Evolutionary conservation across 1,284 basidiomycete species (phyloP), one percentile per base, ranked within the genome.

Genomic region (Trametes sp.): DNA sequence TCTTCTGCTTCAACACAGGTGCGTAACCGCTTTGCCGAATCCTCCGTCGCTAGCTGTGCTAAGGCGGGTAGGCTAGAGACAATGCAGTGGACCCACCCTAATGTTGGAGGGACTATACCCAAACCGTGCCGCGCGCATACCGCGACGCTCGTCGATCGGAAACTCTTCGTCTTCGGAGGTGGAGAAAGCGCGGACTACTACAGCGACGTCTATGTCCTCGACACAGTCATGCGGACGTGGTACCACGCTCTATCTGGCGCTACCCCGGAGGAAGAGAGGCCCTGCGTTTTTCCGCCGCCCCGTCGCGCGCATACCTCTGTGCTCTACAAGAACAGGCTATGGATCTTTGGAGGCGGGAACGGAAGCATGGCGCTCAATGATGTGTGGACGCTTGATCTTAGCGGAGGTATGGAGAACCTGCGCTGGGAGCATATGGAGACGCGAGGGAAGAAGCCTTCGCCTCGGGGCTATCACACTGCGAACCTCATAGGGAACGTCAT

Each of bases 321-420:
- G 26, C 80, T 88, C 35, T 89, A 94, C 72, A 81, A 83, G 46
- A 84, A 86, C 59, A 90, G 87, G 71, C 83, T 98, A 0, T 93
- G 93, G 80, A 80, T 98, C 3, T 98, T 98, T 73, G 95, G 95
- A 4, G 95, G 96, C 23, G 96, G 95, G 2, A 96, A 96, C 65
- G 95, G 95, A 0, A 83, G 92, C 76, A 88, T 87, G 21, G 95
- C 95, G 1, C 81, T 98, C 64, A 95, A 95, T 72, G 95, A 98
- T 74, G 81, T 97, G 8, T 96, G 95, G 94, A 87, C 89, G 19
- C 81, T 97, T 16, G 94, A 96, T 65, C 84, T 92, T 0, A 70
- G 73, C 29, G 75, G 75, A 4, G 73, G 80, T 56, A 72, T 78
- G n/a, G 77, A 81, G 36, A 78, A 79, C 54, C 78, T 90, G 82